Base-by-base conservation (phyloP, 2,329 filamentous ascomycete species). In the Fusarium globosum region DNA sequence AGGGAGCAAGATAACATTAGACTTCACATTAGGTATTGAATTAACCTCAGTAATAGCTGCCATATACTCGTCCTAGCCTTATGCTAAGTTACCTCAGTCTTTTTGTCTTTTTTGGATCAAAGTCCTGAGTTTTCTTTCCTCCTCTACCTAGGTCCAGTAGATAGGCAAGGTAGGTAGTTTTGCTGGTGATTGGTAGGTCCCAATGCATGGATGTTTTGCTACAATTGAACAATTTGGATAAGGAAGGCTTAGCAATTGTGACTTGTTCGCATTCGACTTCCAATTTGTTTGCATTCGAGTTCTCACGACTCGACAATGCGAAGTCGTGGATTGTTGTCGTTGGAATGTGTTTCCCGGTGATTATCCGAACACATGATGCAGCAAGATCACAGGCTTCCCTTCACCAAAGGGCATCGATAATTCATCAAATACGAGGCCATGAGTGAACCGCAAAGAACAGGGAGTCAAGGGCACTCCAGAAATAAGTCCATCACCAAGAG, bases 401-500 rank as follows among this genome's bases (percentile, higher is more conserved):
- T 33, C 36, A 51, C 52, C 71, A 61, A 61, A 41, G 36, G 68
- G 41, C 28, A 51, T 68, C 56, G n/a, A 60, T 65, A 62, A 46
- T 30, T 57, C 23, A 51, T 30, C 45, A 39, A 61, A 68, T 53
- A 66, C 46, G 38, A 65, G 46, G 68, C 42, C 61, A 81, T 81
- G 80, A 80, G 79, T 67, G 78, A 77, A 53, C 74, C 78, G 30
- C 74, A 75, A 65, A 76, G 78, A 61, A 74, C 78, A 35, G 68
- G 69, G 11, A 79, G 78, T 36, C 74, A 78, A 62, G 81, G 80
- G 26, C 82, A 84, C 60, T 76, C 76, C 21, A 76, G 81, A 26
- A 84, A 83, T 33, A 83, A 83, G 51, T 83, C 83, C 2, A 73
- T 81, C 10, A 80, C 81, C 21, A 82, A 81, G 73, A 76, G 83